These are phyloP conservation scores for Citrus hindsii DNA, from an alignment of 345 rosid genomes.

Conservation along the genomic window DNA sequence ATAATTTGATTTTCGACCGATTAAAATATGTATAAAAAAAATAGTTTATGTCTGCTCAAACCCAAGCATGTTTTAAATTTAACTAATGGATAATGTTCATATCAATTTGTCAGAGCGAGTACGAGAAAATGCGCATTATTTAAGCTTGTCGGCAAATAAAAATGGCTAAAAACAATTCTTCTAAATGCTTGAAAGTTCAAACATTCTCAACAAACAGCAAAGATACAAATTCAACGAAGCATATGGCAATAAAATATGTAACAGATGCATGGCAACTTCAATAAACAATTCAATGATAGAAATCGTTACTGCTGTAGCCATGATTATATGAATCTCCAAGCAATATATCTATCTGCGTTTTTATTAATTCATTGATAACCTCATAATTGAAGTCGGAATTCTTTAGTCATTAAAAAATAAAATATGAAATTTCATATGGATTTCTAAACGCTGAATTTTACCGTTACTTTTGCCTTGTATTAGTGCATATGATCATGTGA, in stretches of 20 bases:
- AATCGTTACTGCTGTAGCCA: background rate
- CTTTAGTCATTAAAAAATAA: background rate
- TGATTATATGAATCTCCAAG: background rate
- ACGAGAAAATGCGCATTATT: background rate
- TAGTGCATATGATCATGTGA: too few species aligned
- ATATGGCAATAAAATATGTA: slow-evolving; percentile 5
- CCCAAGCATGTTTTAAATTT: background rate
- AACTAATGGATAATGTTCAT: background rate
- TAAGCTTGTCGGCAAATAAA: slow-evolving; percentile 1
- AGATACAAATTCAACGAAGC: slow-evolving; percentile 31
- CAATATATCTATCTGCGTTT: background rate
- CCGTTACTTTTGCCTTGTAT: background rate
- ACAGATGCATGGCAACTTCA: slow-evolving; percentile 1
- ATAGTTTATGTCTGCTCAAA: too few species aligned
- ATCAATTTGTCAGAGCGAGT: background rate
- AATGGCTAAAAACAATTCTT: slow-evolving; percentile 17
- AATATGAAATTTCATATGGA: background rate
- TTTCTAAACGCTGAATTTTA: background rate
- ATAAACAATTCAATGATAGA: background rate
- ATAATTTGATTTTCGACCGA: too few species aligned
- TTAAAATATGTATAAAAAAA: too few species aligned
- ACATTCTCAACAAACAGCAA: slow-evolving; percentile 46
- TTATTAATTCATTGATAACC: background rate
- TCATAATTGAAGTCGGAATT: background rate
- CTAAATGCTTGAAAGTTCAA: slow-evolving; percentile 41